These are phyloP conservation scores for Curvularia verruculosa DNA, from an alignment of 2,329 filamentous ascomycete genomes.

Conservation along the genomic window DNA sequence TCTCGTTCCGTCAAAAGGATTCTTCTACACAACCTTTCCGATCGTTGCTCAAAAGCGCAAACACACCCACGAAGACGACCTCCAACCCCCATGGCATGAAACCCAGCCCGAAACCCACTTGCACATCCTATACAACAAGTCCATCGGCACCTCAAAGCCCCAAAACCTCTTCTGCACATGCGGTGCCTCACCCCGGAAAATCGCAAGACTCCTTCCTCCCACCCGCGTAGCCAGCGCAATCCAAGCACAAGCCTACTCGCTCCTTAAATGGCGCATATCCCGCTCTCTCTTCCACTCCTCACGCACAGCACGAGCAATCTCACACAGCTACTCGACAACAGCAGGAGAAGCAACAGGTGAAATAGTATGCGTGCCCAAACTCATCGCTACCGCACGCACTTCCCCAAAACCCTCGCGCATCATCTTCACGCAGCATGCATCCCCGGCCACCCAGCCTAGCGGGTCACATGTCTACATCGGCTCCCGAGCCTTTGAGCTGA, in stretches of 20 bases:
- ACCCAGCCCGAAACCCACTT: neutral
- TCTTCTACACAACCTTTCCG: neutral
- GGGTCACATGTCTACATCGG: neutral
- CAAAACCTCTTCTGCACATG: neutral
- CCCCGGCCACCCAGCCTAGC: neutral
- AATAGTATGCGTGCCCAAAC: neutral
- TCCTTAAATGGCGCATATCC: neutral
- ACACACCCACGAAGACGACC: constrained; percentile 1
- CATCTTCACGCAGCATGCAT: neutral
- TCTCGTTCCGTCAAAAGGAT: neutral
- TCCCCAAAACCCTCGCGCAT: neutral
- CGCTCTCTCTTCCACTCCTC: constrained; percentile 7
- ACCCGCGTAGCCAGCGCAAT: neutral
- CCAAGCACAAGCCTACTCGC: neutral
- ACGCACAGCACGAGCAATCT: neutral
- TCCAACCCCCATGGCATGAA: neutral
- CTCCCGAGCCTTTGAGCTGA: neutral
- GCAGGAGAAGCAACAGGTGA: neutral
- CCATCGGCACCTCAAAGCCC: neutral
- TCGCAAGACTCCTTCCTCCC: neutral
- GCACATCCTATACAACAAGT: neutral
- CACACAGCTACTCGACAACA: neutral
- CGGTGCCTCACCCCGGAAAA: neutral
- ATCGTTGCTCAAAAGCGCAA: constrained; percentile 3
- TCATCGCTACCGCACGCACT: neutral